Conservation (phyloP, 192 early-diverging fungal genomes). For the Neocallimastix lanati region DNA sequence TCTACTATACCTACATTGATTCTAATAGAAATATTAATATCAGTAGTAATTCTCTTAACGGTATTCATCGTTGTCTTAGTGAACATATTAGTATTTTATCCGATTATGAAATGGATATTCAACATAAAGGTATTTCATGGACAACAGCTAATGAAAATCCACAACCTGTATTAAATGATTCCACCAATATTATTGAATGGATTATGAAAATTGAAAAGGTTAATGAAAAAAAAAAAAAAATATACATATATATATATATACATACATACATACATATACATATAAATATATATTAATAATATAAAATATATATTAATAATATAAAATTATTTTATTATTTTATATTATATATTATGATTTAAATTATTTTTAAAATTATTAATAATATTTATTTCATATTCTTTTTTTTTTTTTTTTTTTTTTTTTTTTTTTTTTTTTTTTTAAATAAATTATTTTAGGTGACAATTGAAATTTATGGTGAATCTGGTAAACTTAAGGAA, state of each 20-base stretch:
- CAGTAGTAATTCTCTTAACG: background rate
- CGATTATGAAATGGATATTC: background rate
- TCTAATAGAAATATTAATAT: background rate
- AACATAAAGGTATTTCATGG: background rate
- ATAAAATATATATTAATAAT: no score
- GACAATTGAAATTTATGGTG: background rate
- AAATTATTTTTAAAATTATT: no score
- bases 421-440: background rate
- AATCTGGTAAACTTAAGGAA: background rate
- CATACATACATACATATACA: no score
- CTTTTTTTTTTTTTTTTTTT: no score
- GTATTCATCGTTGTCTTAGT: background rate
- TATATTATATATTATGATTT: no score
- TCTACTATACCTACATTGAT: background rate
- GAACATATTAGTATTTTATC: background rate
- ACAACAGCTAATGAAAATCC: background rate
- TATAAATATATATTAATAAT: no score
- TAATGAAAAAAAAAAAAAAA: no score
- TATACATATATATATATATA: no score
- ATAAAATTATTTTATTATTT: no score
- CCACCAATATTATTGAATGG: background rate
- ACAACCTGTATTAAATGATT: background rate
- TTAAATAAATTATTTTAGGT: background rate
- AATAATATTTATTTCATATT: no score
- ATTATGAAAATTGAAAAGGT: background rate